Evolutionary conservation across 2,329 filamentous ascomycete species (phyloP).

Genomic region (Cordyceps militaris): DNA sequence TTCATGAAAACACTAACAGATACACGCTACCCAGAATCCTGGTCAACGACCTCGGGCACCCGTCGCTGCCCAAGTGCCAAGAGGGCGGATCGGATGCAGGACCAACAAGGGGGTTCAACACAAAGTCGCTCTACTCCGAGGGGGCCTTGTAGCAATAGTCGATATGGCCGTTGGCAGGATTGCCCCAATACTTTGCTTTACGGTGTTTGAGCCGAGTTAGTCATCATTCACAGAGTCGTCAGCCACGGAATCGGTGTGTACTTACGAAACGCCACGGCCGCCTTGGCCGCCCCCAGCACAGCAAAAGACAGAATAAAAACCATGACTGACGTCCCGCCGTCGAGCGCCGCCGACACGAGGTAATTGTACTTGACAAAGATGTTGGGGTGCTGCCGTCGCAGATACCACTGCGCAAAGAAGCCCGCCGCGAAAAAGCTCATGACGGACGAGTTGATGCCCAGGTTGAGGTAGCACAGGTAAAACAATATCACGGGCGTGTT

Average conservation of each 20-base stretch:
- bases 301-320: constrained; percentile 18
- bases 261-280: constrained; percentile 9
- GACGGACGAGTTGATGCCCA: constrained; percentile 32
- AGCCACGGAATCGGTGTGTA: not conserved
- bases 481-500: constrained; percentile 36
- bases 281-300: constrained; percentile 13
- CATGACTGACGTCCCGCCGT: constrained; percentile 19
- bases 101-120: not conserved
- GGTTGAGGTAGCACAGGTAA: constrained; percentile 34
- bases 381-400: constrained; percentile 19
- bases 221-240: not conserved
- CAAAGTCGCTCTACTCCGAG: not conserved
- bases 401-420: constrained; percentile 25
- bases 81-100: not conserved
- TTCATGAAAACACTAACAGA: not conserved
- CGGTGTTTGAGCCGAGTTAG: not conserved
- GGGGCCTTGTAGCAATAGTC: constrained; percentile 10
- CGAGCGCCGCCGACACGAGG: constrained; percentile 17
- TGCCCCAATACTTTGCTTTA: constrained; percentile 9
- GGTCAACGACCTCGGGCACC: not conserved
- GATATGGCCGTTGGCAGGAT: constrained; percentile 1
- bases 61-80: not conserved
- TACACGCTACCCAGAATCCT: not conserved
- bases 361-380: constrained; percentile 24
- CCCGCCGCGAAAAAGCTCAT: constrained; percentile 27